phyloP scores from a whole-genome alignment of 139 green algal species.

The Pseudopediastrum boryanum region DNA sequence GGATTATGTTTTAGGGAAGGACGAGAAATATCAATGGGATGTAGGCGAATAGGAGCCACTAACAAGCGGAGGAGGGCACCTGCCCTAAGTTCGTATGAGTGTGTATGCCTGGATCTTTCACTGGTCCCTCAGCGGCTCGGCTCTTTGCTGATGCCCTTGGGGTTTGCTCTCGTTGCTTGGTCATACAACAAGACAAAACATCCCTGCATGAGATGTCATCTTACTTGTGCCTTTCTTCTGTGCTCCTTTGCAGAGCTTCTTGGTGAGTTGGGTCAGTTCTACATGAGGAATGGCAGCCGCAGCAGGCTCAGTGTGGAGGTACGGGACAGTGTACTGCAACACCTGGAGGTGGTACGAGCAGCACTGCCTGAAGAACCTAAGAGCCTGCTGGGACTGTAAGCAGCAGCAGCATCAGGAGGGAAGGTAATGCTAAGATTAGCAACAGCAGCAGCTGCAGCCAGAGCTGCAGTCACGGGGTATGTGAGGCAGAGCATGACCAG shows the following conservation, averaged over 20 bases:
- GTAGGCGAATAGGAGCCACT: neutral
- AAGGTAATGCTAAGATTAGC: neutral
- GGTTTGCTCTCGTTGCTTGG: neutral
- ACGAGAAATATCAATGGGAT: no score
- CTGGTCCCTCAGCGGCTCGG: neutral
- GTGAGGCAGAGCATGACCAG: no score
- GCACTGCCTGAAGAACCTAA: constrained; percentile 35
- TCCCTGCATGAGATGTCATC: constrained; percentile 45
- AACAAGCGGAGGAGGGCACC: no score
- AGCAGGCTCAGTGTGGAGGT: neutral
- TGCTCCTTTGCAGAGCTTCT: neutral
- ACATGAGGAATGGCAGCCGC: neutral
- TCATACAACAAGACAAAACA: neutral
- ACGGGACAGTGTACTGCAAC: constrained; percentile 7
- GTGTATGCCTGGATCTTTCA: neutral
- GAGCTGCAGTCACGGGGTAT: no score
- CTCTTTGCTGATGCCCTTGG: neutral
- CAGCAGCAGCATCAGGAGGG: neutral
- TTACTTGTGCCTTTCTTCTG: constrained; percentile 35
- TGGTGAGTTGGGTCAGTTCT: neutral
- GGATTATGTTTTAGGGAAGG: neutral
- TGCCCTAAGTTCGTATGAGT: no score
- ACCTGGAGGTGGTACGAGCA: constrained; percentile 21
- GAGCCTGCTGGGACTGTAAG: constrained; percentile 22
- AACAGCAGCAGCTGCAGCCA: constrained; percentile 1